phyloP scores from a whole-genome alignment of 2,329 filamentous ascomycete species.

The Raffaelea albimanens region DNA sequence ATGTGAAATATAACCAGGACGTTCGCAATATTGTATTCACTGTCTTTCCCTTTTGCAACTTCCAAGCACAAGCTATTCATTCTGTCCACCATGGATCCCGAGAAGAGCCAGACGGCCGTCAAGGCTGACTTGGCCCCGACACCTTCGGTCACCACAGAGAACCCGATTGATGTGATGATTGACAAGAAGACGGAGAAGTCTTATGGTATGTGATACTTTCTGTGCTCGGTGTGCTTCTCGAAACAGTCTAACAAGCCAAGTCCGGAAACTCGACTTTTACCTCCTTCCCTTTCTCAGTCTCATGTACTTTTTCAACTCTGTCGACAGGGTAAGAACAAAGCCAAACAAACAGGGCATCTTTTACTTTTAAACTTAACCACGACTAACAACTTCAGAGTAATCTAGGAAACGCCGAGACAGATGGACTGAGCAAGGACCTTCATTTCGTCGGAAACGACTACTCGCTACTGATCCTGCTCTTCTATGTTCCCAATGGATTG shows the following conservation, averaged over 20 bases:
- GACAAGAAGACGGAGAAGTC: background rate
- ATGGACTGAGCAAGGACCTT: conserved; percentile 40
- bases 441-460: conserved; percentile 54
- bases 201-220: background rate
- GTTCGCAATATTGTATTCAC: no score
- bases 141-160: background rate
- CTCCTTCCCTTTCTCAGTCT: conserved; percentile 28
- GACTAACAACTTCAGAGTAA: conserved; percentile 23
- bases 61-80: no score
- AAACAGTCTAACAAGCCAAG: background rate
- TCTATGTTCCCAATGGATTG: conserved; percentile 65
- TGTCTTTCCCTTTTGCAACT: no score
- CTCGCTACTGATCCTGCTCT: conserved; percentile 59
- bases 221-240: no score
- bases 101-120: background rate
- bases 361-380: no score
- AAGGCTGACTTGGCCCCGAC: background rate
- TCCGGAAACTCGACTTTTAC: conserved; percentile 29
- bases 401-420: conserved; percentile 43
- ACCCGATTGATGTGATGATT: background rate
- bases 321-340: conserved; percentile 7
- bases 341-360: no score
- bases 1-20: no score
- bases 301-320: conserved; percentile 9
- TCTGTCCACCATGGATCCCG: background rate